A percentile compares a stretch with the other conserved stretches of the same genome.
Evolutionary conservation across 2,329 filamentous ascomycete genomes (phyloP).

Genomic region (Ophiosphaerella korrae): DNA sequence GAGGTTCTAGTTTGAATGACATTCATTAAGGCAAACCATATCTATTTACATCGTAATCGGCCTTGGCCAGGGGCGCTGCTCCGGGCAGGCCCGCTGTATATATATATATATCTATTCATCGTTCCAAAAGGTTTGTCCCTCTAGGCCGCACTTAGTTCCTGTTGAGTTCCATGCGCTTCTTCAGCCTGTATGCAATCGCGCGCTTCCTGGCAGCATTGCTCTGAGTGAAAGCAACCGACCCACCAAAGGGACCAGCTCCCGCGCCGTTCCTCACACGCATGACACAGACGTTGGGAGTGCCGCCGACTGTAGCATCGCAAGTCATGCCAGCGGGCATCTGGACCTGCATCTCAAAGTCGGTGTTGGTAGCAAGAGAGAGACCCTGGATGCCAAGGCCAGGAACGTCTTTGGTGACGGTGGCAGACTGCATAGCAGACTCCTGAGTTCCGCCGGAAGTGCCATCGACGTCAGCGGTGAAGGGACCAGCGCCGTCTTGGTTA

Average conservation of each 20-base stretch:
- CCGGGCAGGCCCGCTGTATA: constrained; percentile 11
- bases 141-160: constrained; percentile 18
- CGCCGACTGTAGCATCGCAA: constrained; percentile 65
- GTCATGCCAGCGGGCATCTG: constrained; percentile 72
- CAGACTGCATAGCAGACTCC: constrained; percentile 63
- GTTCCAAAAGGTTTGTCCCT: not conserved
- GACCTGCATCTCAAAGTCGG: constrained; percentile 67
- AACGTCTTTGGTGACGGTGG: constrained; percentile 64
- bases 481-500: constrained; percentile 73
- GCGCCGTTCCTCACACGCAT: constrained; percentile 68
- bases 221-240: constrained; percentile 69
- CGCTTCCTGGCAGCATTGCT: constrained; percentile 63
- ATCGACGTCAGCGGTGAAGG: constrained; percentile 65
- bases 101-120: constrained; percentile 2
- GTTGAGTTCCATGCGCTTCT: constrained; percentile 46
- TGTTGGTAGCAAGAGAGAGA: constrained; percentile 62
- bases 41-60: constrained; percentile 7
- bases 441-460: constrained; percentile 68
- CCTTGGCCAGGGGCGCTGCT: constrained; percentile 11
- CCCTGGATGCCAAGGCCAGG: constrained; percentile 63
- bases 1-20: not conserved
- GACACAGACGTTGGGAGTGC: constrained; percentile 67
- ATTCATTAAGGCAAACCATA: constrained; percentile 1
- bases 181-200: constrained; percentile 60
- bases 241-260: constrained; percentile 69